phyloP scores from a whole-genome alignment of 2,329 filamentous ascomycete species.

The Lachnellula suecica region DNA sequence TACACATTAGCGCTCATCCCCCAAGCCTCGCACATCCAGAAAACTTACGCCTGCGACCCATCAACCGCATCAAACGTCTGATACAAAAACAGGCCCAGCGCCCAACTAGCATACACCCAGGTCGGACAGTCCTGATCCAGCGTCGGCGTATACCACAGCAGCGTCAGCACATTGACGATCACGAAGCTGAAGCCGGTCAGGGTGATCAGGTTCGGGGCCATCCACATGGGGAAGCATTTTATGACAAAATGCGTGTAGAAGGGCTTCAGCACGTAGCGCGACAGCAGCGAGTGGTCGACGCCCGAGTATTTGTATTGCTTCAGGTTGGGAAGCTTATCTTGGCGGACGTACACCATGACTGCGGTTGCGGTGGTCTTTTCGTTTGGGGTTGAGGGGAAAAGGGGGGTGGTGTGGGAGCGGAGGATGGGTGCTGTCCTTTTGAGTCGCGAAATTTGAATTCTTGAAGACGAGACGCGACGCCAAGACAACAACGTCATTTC shows the following conservation, averaged over 20 bases:
- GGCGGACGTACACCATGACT: constrained; percentile 91
- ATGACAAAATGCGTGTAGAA: constrained; percentile 97
- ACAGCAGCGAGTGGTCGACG: constrained; percentile 86
- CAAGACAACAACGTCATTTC: constrained; percentile 16
- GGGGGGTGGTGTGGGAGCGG: neutral
- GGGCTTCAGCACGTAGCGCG: constrained; percentile 92
- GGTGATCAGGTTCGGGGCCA: constrained; percentile 89
- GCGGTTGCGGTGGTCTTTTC: constrained; percentile 6
- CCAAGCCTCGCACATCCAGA: neutral
- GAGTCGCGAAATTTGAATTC: constrained; percentile 7
- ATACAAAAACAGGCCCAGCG: constrained; percentile 86
- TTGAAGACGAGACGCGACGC: constrained; percentile 15
- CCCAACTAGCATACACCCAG: constrained; percentile 96
- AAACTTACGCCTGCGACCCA: constrained; percentile 81
- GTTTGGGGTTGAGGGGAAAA: too few relatives aligned
- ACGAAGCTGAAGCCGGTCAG: constrained; percentile 89
- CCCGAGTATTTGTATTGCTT: constrained; percentile 94
- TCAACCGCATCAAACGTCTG: constrained; percentile 99
- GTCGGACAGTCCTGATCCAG: constrained; percentile 89
- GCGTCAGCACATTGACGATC: constrained; percentile 81
- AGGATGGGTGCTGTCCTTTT: neutral
- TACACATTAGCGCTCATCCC: constrained; percentile 9
- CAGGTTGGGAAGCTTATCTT: constrained; percentile 83
- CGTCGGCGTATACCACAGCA: constrained; percentile 95
- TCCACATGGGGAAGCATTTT: constrained; percentile 89